Percentiles rank a stretch among this genome's conserved stretches.
These are phyloP conservation scores for Exidia glandulosa DNA, from an alignment of 768 basidiomycete genomes.

Conservation along the genomic window DNA sequence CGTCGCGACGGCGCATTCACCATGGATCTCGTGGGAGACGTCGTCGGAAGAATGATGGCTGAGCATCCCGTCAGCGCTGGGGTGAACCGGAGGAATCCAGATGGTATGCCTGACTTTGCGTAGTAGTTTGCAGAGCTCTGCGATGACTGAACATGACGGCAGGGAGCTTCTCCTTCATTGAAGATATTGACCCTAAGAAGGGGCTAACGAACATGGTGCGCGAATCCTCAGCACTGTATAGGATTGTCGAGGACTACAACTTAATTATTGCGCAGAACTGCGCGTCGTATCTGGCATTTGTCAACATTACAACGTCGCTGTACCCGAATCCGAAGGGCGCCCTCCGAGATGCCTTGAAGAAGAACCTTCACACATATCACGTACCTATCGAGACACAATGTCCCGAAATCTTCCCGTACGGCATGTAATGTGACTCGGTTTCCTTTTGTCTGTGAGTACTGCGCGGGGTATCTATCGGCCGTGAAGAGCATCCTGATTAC, in stretches of 20 bases:
- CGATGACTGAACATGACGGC: background rate
- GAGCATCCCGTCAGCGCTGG: background rate
- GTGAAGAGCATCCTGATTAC: no score
- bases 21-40: background rate
- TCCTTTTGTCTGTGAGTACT: no score
- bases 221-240: background rate
- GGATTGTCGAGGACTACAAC: background rate
- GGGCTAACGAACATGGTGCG: no score
- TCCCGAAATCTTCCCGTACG: no score
- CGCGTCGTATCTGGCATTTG: background rate
- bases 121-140: background rate
- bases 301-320: background rate
- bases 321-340: slow-evolving; percentile 6
- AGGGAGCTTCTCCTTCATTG: background rate
- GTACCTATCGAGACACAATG: no score
- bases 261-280: background rate
- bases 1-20: background rate
- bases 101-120: background rate
- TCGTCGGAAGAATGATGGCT: background rate
- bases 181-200: no score
- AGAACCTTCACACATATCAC: no score
- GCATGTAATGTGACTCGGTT: no score
- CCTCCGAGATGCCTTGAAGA: background rate
- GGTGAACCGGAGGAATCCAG: background rate
- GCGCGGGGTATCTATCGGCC: no score